Evolutionary conservation across 1,284 basidiomycete species (phyloP), one percentile per base, ranked within the genome.

Genomic region (Taiwanofungus camphoratus): DNA sequence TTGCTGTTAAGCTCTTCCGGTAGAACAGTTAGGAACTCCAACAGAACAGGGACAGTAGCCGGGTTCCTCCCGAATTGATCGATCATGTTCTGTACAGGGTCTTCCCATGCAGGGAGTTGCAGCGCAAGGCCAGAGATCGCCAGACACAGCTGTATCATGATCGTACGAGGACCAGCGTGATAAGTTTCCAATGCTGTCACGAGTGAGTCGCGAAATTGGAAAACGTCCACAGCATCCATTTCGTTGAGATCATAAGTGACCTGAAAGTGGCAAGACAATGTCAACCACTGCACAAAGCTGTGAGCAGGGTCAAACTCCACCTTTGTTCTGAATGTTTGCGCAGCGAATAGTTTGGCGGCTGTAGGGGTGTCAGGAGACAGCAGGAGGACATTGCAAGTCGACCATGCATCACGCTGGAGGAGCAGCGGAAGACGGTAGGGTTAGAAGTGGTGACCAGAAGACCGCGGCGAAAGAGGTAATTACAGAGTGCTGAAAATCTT

Each of bases 401-500:
- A 76, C 96, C 96, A 99, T 56, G 96, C 95, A 65, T 97, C 90
- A 61, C 82, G 77, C 90, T 97, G 77, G 52, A 46, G 45, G 49
- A 51, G 52, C 45, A 42, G 54, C 50, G 53, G 49, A 48, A 49
- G 66, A 69, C 69, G 73, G 69, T 48, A 56, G 62, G 61, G 76
- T 84, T 70, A 82, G 79, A 81, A 68, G 68, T 64, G 69, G 63
- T 65, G 69, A 71, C 69, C 63, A 73, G 57, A 70, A 55, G 59
- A 56, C 63, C 74, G 76, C 75, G 73, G 75, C 71, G 77, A 80
- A 77, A 80, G 68, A 70, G 64, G 69, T 61, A 89, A 82, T 82
- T 81, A 94, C 92, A 70, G 90, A 92, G 73, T 95, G 92, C 70
- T 96, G 92, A 63, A 95, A 96, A 67, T 92, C 89, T 70, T 92